Conservation (phyloP, 2,329 filamentous ascomycete genomes). For the Drechslera avenae region DNA sequence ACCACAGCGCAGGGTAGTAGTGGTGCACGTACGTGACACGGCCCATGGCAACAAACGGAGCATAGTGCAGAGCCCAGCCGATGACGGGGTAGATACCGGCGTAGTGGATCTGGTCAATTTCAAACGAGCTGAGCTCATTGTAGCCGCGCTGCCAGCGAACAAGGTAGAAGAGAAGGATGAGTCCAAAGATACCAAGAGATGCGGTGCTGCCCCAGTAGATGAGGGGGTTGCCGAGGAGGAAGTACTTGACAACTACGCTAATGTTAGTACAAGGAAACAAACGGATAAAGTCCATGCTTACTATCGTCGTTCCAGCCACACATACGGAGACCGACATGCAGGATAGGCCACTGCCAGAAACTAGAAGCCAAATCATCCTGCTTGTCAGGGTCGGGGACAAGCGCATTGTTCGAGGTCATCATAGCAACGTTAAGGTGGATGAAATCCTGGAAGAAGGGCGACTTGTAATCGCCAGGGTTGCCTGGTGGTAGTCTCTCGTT, state of each 20-base stretch:
- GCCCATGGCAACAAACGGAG: conserved; percentile 96
- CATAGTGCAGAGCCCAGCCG: conserved; percentile 95
- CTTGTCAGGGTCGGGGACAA: conserved; percentile 97
- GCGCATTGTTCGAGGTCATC: conserved; percentile 99
- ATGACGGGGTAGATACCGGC: conserved; percentile 87
- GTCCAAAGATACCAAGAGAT: conserved; percentile 72
- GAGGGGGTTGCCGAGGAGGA: conserved; percentile 93
- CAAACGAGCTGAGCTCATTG: conserved; percentile 74
- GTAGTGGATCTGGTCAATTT: conserved; percentile 95
- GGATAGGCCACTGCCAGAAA: conserved; percentile 98
- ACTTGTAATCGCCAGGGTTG: conserved; percentile 91
- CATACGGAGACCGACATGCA: conserved; percentile 96
- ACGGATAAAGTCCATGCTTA: conserved; percentile 27
- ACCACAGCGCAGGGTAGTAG: conserved; percentile 98
- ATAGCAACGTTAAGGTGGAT: conserved; percentile 98
- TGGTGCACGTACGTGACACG: conserved; percentile 99
- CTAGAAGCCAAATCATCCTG: conserved; percentile 96
- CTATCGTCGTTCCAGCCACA: conserved; percentile 94
- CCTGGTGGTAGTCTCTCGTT: conserved; percentile 91
- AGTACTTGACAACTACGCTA: conserved; percentile 80
- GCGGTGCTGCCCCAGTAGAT: conserved; percentile 95
- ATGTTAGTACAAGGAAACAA: conserved; percentile 18
- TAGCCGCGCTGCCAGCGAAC: conserved; percentile 97
- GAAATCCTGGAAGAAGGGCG: conserved; percentile 96
- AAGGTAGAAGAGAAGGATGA: conserved; percentile 81